A percentile compares a stretch with the other conserved stretches of the same genome.
Conservation (phyloP, 2,329 filamentous ascomycete genomes). For the Epichloe baconii region DNA sequence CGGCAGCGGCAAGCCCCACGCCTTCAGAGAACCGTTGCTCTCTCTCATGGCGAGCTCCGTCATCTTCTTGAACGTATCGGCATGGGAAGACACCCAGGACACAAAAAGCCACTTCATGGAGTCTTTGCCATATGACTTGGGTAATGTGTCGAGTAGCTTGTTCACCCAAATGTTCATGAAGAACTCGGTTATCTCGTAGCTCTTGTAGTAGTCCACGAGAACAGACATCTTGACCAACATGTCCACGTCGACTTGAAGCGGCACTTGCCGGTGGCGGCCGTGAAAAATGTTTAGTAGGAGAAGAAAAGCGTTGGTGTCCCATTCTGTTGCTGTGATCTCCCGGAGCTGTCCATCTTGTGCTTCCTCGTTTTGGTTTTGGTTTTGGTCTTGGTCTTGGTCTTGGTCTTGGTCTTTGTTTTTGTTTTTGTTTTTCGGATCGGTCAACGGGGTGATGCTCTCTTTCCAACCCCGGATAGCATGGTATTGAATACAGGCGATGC, state of each 20-base stretch:
- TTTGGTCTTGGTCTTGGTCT: too few species aligned
- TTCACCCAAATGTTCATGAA: slow-evolving; percentile 10
- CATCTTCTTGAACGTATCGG: background rate
- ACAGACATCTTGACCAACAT: slow-evolving; percentile 28
- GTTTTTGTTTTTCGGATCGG: background rate
- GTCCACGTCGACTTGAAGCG: slow-evolving; percentile 21
- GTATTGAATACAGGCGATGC: slow-evolving; percentile 16
- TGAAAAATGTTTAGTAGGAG: slow-evolving; percentile 1
- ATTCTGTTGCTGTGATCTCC: background rate
- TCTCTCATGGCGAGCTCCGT: background rate
- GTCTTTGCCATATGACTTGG: background rate
- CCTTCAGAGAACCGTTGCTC: background rate
- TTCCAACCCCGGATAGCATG: slow-evolving; percentile 6
- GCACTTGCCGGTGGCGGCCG: background rate
- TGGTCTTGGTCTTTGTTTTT: background rate
- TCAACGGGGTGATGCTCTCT: slow-evolving; percentile 10
- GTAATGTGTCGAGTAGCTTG: background rate
- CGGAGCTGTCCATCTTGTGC: background rate
- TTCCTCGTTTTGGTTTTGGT: background rate
- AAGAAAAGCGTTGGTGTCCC: background rate
- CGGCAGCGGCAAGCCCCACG: background rate
- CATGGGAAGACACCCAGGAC: background rate
- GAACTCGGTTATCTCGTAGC: slow-evolving; percentile 26
- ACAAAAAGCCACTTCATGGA: background rate
- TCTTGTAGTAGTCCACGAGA: slow-evolving; percentile 29